phyloP scores from a whole-genome alignment of 208 protist genomes.

The Leishmania aethiopica region DNA sequence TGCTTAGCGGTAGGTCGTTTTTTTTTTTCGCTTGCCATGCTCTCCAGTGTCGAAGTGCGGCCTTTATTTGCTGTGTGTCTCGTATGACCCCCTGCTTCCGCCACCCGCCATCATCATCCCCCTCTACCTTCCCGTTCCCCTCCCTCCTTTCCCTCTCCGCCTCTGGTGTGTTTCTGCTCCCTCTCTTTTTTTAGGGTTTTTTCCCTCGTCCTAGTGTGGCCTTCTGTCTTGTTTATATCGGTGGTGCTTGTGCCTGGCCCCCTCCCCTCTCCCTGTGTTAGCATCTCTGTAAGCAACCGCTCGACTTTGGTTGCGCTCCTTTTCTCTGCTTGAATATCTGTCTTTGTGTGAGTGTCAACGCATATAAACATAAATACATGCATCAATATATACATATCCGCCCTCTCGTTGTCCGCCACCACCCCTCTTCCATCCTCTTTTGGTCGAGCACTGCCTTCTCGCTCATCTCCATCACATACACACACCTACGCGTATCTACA shows the following conservation, averaged over 20 bases:
- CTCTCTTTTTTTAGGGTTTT: neutral
- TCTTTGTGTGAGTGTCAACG: neutral
- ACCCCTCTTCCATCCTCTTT: neutral
- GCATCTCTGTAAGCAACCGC: no score
- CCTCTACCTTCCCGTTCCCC: no score
- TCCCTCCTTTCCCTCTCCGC: neutral
- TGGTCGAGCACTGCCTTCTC: neutral
- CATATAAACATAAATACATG: neutral
- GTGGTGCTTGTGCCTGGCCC: no score
- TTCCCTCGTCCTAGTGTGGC: neutral
- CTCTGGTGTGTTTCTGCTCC: neutral
- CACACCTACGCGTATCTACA: neutral
- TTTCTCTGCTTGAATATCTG: neutral
- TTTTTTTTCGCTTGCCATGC: neutral
- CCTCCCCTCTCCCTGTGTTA: neutral
- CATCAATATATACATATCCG: neutral
- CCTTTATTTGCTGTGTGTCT: neutral
- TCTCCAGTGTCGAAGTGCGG: no score
- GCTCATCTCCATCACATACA: neutral
- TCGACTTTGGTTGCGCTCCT: neutral
- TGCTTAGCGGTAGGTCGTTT: neutral
- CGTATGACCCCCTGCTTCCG: neutral
- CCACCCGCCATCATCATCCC: no score
- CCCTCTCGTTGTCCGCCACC: neutral
- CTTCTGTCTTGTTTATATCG: no score